Conservation (phyloP, 148 eudicot species). For the Rhododendron griersonianum region DNA sequence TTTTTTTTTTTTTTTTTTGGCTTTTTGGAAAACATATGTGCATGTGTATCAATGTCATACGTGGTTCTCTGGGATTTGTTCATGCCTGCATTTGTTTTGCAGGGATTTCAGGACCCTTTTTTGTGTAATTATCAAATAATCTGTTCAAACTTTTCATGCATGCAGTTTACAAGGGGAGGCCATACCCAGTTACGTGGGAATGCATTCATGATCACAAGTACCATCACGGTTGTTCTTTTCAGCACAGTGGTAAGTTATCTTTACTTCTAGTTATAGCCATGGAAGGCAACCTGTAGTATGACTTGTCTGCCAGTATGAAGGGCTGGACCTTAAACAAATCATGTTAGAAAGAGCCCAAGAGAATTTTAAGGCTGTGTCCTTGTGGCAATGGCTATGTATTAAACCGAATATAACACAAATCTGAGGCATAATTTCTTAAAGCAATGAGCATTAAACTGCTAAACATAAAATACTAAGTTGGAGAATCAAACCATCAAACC, state of each 20-base stretch:
- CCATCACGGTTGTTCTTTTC: conserved; percentile 73
- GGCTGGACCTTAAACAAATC: not conserved
- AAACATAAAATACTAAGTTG: too few relatives aligned
- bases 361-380: not conserved
- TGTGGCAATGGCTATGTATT: too few relatives aligned
- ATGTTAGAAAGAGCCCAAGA: not conserved
- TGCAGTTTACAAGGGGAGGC: conserved; percentile 63
- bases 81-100: not conserved
- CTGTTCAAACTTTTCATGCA: not conserved
- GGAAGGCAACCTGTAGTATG: not conserved
- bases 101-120: not conserved
- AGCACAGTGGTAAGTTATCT: conserved; percentile 62
- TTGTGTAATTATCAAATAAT: not conserved
- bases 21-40: not conserved
- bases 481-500: too few relatives aligned
- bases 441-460: too few relatives aligned
- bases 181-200: conserved; percentile 53
- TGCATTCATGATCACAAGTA: conserved; percentile 81
- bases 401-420: too few relatives aligned
- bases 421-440: too few relatives aligned
- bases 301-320: not conserved
- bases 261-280: not conserved
- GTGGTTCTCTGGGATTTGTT: not conserved
- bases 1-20: not conserved
- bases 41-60: not conserved